Conservation (phyloP, 805 yeast genomes). For the Nakazawaea anatomiae region DNA sequence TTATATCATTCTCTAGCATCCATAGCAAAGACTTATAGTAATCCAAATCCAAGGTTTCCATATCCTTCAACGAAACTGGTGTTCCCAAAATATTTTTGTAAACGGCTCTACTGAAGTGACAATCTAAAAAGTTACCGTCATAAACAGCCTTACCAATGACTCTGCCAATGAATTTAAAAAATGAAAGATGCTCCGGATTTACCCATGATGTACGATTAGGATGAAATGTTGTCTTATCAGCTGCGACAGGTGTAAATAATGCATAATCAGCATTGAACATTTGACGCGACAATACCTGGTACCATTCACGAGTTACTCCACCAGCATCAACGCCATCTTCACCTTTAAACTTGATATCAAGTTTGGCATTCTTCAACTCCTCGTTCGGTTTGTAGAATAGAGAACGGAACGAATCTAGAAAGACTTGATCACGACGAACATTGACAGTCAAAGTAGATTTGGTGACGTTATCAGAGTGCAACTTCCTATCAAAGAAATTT, state of each 20-base stretch:
- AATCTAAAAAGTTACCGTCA: constrained; percentile 81
- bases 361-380: constrained; percentile 63
- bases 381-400: constrained; percentile 72
- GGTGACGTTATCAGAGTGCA: constrained; percentile 45
- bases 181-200: constrained; percentile 88
- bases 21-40: constrained; percentile 88
- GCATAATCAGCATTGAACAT: constrained; percentile 97
- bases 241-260: constrained; percentile 81
- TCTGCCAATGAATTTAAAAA: constrained; percentile 91
- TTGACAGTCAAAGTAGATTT: constrained; percentile 51
- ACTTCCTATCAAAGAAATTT: constrained; percentile 70
- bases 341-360: constrained; percentile 82
- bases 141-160: constrained; percentile 90
- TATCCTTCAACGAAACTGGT: constrained; percentile 80
- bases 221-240: constrained; percentile 91
- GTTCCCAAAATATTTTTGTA: constrained; percentile 81
- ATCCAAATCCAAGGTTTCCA: constrained; percentile 90
- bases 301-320: constrained; percentile 97
- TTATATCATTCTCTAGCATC: constrained; percentile 96
- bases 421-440: constrained; percentile 85
- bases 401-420: constrained; percentile 82
- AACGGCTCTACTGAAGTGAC: constrained; percentile 93
- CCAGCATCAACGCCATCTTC: constrained; percentile 99
- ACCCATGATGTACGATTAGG: constrained; percentile 91
- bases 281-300: constrained; percentile 86